Base-by-base conservation (phyloP, 2,329 filamentous ascomycete species). In the Colletotrichum salicis region DNA sequence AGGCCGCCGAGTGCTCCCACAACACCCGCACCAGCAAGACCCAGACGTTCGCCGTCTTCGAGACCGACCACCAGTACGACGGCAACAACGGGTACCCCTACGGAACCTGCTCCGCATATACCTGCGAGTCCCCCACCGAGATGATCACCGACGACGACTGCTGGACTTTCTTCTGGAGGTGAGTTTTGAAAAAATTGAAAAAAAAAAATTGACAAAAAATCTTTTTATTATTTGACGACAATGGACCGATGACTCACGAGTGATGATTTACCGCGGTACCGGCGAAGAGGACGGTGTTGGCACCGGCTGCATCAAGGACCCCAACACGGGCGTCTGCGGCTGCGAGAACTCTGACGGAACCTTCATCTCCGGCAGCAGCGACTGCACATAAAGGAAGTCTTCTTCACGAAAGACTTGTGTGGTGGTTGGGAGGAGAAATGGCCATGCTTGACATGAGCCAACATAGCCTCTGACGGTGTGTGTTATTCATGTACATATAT, bases 91-190 rank as follows among this genome's bases (percentile, higher is more conserved):
- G 69, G 27, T 31, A 24, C 54, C 69, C 69, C 45, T 71, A 71
- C 69, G 69, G 69, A 59, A 69, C 65, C 41, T 71, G 69, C 59
- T 71, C 69, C 29, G 69, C 69, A 13, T 71, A 69, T 55, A 71
- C 52, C 35, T 71, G 69, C 65, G 22, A n/a, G 8, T 41, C 65
- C 11, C 69, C 69, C 2, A 27, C 69, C 7, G 22, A 71, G 65
- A 71, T 69, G 69, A 59, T 67, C 2, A 35, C 45, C 4, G 69
- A 71, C 19, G 65, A 19, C 27, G 69, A 71, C 54, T 71, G 69
- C 65, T 71, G 69, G 69, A 71, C 69, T 2, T 71, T 71, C 55
- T 71, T 71, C 69, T 71, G 69, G 69, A 69, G 69, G 69, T 71
- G 54, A 71, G 69, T 67, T 24, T n/a, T 15, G 5, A 8, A 24